Base-by-base conservation (phyloP, 805 yeast genomes). In the Ogataea paradorogensis region DNA sequence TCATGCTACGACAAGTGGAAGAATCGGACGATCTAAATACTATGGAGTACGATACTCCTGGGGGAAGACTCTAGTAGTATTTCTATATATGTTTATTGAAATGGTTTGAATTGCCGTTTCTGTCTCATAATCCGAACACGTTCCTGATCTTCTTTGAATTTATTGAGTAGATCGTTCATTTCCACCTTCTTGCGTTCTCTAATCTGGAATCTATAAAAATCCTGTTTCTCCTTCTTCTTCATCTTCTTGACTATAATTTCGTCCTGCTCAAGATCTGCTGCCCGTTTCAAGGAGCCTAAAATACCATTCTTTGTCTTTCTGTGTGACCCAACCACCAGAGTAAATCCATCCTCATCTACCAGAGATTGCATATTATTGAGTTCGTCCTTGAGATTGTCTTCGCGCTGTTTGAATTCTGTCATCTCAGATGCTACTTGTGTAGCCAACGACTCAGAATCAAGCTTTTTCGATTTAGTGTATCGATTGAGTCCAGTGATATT, bases 161-260 rank as follows among this genome's bases (percentile, higher is more conserved):
- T 87, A 42, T 64, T 70, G 58, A 93, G 70, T 57, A 93, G 69
- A 39, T 86, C 89, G 58, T 87, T 86, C 86, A 93, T 88, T 63
- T 91, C 96, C 47, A 74, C 78, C 70, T 93, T 93, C 74, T 90
- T 91, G 56, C 79, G 76, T 61, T 93, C 96, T 64, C 99, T 81
- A 51, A 93, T 77, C 69, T 93, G 99, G 78, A 90, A 93, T 55
- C 96, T 74, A 70, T 93, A 93, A 70, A 93, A 93, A 65, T 95
- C 98, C 50, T 76, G 73, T 69, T 90, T 87, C 54, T 86, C 90
- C 58, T 80, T 80, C 62, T 74, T 78, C 62, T 82, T 80, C 66
- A 74, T 69, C 61, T 76, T 83, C 38, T 70, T 65, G 44, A 66
- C 62, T 11, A 67, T 63, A 40, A 63, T 68, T 2, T 59, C 67